Percentiles rank a stretch among this genome's conserved stretches.
Conservation (phyloP, 192 early-diverging fungal species). For the Podila horticola region DNA sequence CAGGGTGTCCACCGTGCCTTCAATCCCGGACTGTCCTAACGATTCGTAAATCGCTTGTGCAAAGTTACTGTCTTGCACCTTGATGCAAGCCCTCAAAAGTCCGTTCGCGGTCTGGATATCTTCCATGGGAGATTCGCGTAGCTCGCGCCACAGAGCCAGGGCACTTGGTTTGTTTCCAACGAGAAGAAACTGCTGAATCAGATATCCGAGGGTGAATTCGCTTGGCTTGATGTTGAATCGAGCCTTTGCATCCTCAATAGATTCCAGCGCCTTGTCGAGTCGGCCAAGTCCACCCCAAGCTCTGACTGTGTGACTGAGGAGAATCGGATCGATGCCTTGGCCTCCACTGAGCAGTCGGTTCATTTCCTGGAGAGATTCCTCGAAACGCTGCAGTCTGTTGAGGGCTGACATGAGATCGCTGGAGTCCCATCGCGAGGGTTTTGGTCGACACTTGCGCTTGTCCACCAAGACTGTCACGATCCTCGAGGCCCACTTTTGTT, state of each 20-base stretch:
- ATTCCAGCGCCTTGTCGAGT: constrained; percentile 24
- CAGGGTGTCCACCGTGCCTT: constrained; percentile 23
- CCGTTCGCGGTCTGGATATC: constrained; percentile 28
- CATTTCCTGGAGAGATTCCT: constrained; percentile 27
- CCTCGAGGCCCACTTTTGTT: constrained; percentile 16
- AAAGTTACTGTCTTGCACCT: constrained; percentile 16
- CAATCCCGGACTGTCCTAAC: constrained; percentile 11
- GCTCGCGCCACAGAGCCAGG: constrained; percentile 8
- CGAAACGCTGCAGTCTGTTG: constrained; percentile 24
- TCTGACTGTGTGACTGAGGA: constrained; percentile 36
- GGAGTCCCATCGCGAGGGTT: constrained; percentile 20
- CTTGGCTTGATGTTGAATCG: constrained; percentile 16
- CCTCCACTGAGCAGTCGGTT: neutral
- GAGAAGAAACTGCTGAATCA: constrained; percentile 27
- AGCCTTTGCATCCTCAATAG: neutral
- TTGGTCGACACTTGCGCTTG: constrained; percentile 1
- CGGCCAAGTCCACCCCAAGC: constrained; percentile 35
- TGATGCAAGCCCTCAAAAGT: constrained; percentile 35
- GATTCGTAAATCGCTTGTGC: constrained; percentile 34
- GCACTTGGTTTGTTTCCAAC: constrained; percentile 1
- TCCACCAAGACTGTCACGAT: constrained; percentile 38
- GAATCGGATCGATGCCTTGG: constrained; percentile 22
- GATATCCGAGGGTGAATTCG: constrained; percentile 39
- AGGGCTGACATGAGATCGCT: constrained; percentile 42
- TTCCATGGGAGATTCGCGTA: neutral